Conservation (phyloP, 228 moss, liverwort and hornwort genomes). For the Sphagnum fallax region DNA sequence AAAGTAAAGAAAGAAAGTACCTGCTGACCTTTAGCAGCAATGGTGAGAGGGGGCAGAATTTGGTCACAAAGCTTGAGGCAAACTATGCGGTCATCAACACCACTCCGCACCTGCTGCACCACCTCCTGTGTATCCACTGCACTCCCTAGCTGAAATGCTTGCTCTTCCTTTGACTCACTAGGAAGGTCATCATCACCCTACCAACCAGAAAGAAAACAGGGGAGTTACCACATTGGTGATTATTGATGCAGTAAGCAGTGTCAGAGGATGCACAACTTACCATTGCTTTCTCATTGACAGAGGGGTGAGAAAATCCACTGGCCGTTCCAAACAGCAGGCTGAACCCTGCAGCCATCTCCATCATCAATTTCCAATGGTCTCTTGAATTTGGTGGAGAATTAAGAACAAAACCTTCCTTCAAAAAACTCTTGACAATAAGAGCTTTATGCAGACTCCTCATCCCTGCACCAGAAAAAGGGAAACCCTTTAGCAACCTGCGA, state of each 20-base stretch:
- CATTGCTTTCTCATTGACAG: conserved; percentile 17
- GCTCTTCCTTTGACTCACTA: conserved; percentile 16
- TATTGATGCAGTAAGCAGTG: neutral
- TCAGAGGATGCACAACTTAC: conserved; percentile 11
- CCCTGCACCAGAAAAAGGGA: conserved; percentile 17
- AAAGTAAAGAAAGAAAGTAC: conserved; percentile 27
- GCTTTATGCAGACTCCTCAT: conserved; percentile 19
- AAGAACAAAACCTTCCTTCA: conserved; percentile 7
- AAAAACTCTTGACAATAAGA: conserved; percentile 17
- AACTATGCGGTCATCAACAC: conserved; percentile 59
- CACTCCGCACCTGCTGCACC: conserved; percentile 57
- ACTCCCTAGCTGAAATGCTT: conserved; percentile 14
- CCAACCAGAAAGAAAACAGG: neutral
- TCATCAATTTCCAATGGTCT: neutral
- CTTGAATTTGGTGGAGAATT: conserved; percentile 2
- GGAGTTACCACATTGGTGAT: neutral
- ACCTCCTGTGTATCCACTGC: conserved; percentile 51
- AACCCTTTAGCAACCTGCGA: neutral
- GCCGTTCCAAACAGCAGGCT: conserved; percentile 32
- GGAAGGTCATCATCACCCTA: conserved; percentile 16
- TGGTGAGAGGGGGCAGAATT: conserved; percentile 44
- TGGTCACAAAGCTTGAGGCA: conserved; percentile 42
- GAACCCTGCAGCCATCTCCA: conserved; percentile 14
- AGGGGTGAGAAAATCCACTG: conserved; percentile 13
- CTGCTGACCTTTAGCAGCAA: conserved; percentile 80